Evolutionary conservation across 352 stramenopile genomes (phyloP).

Genomic region (Globisporangium cederbergense): DNA sequence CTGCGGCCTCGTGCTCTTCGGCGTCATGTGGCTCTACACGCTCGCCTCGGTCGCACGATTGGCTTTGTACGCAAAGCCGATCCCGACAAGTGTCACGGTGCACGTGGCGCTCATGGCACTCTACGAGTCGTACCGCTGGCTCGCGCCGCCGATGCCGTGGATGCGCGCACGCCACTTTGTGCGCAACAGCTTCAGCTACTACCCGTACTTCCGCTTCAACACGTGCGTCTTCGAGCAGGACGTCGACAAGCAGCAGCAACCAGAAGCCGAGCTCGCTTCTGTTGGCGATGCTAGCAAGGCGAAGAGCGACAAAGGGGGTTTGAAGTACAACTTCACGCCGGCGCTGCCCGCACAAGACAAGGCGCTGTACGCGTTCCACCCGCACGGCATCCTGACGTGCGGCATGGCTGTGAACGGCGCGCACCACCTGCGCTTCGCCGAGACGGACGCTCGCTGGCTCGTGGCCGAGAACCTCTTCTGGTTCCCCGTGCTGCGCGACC

Average conservation of each 20-base stretch:
- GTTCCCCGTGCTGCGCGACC: constrained; percentile 62
- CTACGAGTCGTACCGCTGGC: constrained; percentile 46
- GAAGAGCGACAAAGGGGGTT: constrained; percentile 5
- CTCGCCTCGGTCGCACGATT: constrained; percentile 17
- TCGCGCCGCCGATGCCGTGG: constrained; percentile 35
- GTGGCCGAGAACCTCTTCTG: constrained; percentile 65
- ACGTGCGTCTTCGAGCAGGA: constrained; percentile 33
- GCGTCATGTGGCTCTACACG: constrained; percentile 26
- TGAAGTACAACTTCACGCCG: constrained; percentile 22
- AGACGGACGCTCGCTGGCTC: constrained; percentile 56
- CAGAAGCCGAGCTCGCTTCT: neutral
- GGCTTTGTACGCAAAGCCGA: constrained; percentile 20
- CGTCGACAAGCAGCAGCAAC: neutral
- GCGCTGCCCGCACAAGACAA: constrained; percentile 39
- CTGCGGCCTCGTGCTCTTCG: constrained; percentile 21
- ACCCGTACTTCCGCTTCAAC: constrained; percentile 38
- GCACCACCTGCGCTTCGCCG: constrained; percentile 43
- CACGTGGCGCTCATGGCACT: constrained; percentile 32
- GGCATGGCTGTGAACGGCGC: constrained; percentile 56
- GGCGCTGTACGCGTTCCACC: constrained; percentile 58
- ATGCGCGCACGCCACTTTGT: constrained; percentile 17
- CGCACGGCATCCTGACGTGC: constrained; percentile 58
- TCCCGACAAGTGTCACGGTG: constrained; percentile 12
- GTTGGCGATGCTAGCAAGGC: neutral
- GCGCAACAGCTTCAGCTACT: constrained; percentile 23